Percentiles rank a stretch among this genome's conserved stretches.
Evolutionary conservation across 2,329 filamentous ascomycete genomes (phyloP).

Genomic region (Mycosphaerella sp.): DNA sequence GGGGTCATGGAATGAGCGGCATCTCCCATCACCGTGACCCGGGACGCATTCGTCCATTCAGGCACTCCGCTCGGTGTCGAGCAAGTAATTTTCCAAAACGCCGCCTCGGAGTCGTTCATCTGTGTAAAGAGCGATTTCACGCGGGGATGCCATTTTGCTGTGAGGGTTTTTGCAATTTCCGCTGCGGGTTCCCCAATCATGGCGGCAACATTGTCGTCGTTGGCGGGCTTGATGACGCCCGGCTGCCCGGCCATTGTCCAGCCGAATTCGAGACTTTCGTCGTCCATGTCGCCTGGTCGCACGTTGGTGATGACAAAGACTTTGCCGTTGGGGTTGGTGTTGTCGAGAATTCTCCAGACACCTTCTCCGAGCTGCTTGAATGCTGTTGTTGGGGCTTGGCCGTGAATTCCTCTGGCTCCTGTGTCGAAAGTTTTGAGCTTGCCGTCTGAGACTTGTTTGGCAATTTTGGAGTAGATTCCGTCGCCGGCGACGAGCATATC

Average conservation of each 20-base stretch:
- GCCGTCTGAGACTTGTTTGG: constrained; percentile 53
- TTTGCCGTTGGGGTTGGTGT: constrained; percentile 41
- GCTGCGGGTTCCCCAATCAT: constrained; percentile 54
- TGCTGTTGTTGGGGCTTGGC: constrained; percentile 55
- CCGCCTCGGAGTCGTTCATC: constrained; percentile 52
- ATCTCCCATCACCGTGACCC: constrained; percentile 55
- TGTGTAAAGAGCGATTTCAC: constrained; percentile 53
- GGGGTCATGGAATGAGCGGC: constrained; percentile 55
- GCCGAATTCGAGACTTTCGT: constrained; percentile 52
- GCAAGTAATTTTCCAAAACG: constrained; percentile 62
- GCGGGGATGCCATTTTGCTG: constrained; percentile 50
- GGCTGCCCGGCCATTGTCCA: constrained; percentile 58
- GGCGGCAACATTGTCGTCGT: constrained; percentile 55
- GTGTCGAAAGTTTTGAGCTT: constrained; percentile 57
- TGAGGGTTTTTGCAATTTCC: constrained; percentile 51
- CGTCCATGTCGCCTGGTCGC: constrained; percentile 52
- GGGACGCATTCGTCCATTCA: constrained; percentile 52
- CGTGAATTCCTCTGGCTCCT: constrained; percentile 58
- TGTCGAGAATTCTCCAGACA: constrained; percentile 52
- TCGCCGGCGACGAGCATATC: constrained; percentile 56
- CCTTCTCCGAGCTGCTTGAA: constrained; percentile 59
- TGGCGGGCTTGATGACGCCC: constrained; percentile 52
- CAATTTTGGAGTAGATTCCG: constrained; percentile 55
- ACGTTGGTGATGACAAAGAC: constrained; percentile 59
- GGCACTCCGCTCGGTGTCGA: constrained; percentile 55